Conservation (phyloP, 306 rosid species). For the Castanopsis chinensis region DNA sequence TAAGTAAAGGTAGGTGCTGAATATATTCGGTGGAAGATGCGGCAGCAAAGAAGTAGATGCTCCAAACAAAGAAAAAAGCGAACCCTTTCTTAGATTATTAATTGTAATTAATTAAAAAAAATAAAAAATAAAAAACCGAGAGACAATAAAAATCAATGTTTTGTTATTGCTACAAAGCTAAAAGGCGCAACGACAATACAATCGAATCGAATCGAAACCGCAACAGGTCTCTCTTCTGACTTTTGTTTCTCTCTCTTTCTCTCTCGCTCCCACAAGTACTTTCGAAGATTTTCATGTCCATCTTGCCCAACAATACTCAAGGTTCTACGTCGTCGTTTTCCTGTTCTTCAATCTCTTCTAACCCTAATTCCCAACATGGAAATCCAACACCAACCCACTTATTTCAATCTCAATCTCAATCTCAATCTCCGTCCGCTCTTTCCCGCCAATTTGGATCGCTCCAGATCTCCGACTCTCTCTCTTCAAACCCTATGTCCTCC, state of each 20-base stretch:
- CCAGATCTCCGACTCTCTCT: conserved; percentile 51
- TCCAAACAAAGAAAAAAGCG: neutral
- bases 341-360: conserved; percentile 30
- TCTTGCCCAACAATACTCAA: conserved; percentile 83
- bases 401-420: conserved; percentile 1
- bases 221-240: too few relatives aligned
- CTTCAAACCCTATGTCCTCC: conserved; percentile 22
- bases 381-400: neutral
- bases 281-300: conserved; percentile 87
- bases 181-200: too few relatives aligned
- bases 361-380: conserved; percentile 81
- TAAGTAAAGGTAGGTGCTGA: neutral
- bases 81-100: too few relatives aligned
- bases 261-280: neutral
- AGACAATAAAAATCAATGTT: too few relatives aligned
- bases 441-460: conserved; percentile 50
- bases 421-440: conserved; percentile 29
- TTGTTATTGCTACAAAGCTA: too few relatives aligned
- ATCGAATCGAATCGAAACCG: too few relatives aligned
- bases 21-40: conserved; percentile 31
- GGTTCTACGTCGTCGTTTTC: conserved; percentile 59
- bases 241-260: neutral
- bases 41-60: neutral
- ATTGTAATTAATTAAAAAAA: too few relatives aligned
- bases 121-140: too few relatives aligned